These are phyloP conservation scores for Tolypocladium cylindrosporum DNA, from an alignment of 2,329 filamentous ascomycete genomes.

Conservation along the genomic window DNA sequence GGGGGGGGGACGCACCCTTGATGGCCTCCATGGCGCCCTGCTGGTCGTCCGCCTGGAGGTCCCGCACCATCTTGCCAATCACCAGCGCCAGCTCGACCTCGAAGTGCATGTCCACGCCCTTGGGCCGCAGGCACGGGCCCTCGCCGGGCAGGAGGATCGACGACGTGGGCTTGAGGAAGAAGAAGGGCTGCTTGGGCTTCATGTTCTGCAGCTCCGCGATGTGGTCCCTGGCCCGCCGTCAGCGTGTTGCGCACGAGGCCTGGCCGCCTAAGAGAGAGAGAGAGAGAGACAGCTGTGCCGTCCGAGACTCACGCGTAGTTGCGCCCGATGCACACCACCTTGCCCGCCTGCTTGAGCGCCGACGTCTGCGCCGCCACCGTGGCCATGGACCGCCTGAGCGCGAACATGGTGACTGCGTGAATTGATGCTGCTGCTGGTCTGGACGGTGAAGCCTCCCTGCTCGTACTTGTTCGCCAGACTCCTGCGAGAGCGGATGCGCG, in stretches of 20 bases:
- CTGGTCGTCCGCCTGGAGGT: conserved; percentile 65
- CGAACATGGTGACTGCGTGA: conserved; percentile 18
- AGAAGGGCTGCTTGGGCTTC: conserved; percentile 90
- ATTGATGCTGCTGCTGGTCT: background rate
- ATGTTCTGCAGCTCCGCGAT: conserved; percentile 83
- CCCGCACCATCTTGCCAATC: conserved; percentile 70
- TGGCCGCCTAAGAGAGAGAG: no score
- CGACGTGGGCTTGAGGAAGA: conserved; percentile 92
- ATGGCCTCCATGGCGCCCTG: conserved; percentile 74
- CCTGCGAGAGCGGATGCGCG: background rate
- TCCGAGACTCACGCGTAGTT: conserved; percentile 73
- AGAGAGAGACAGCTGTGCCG: no score
- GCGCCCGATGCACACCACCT: conserved; percentile 87
- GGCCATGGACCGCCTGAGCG: conserved; percentile 25
- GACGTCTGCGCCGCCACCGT: conserved; percentile 32
- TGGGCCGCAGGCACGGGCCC: conserved; percentile 73
- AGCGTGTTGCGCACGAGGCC: background rate
- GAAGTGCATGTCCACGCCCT: conserved; percentile 80
- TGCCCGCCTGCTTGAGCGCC: conserved; percentile 45
- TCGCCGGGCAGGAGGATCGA: conserved; percentile 71
- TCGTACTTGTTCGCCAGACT: background rate
- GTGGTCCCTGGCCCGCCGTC: conserved; percentile 57
- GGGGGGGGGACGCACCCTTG: conserved; percentile 47
- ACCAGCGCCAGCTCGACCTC: conserved; percentile 90
- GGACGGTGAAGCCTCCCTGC: background rate